A percentile compares a stretch with the other conserved stretches of the same genome.
Evolutionary conservation across 192 early-diverging fungal genomes (phyloP).

Genomic region (Gaertneriomyces sp.): DNA sequence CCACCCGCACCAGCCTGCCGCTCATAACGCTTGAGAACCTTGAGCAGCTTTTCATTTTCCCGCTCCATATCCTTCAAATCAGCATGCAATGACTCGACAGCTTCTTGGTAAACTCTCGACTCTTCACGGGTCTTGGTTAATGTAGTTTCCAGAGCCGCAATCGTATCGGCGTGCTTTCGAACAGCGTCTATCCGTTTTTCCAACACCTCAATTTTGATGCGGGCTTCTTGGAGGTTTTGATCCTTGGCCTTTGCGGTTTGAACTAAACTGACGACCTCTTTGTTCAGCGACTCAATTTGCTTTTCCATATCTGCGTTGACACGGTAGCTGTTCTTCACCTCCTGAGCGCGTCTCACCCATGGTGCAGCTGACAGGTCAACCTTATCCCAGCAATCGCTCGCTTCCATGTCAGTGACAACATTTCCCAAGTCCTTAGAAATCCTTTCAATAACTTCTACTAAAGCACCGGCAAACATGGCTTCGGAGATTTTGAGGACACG

Average conservation of each 20-base stretch:
- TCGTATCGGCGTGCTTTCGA: slow-evolving; percentile 52
- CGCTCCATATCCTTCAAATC: slow-evolving; percentile 67
- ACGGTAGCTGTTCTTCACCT: slow-evolving; percentile 74
- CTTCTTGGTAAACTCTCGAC: slow-evolving; percentile 69
- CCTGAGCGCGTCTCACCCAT: slow-evolving; percentile 75
- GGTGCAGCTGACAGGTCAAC: slow-evolving; percentile 35
- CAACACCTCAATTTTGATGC: slow-evolving; percentile 74
- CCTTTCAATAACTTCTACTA: slow-evolving; percentile 1
- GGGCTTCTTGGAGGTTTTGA: slow-evolving; percentile 69
- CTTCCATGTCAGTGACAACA: slow-evolving; percentile 20
- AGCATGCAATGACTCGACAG: slow-evolving; percentile 61
- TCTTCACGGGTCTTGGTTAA: slow-evolving; percentile 57
- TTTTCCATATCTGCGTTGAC: slow-evolving; percentile 78
- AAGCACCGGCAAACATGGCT: neutral
- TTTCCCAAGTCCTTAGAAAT: neutral
- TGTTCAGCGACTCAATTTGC: slow-evolving; percentile 68
- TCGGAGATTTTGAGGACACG: neutral
- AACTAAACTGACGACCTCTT: slow-evolving; percentile 75
- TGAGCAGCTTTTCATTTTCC: slow-evolving; percentile 52
- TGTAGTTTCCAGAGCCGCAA: slow-evolving; percentile 52
- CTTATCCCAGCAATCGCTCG: neutral
- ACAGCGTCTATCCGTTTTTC: slow-evolving; percentile 72
- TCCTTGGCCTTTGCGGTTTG: slow-evolving; percentile 81
- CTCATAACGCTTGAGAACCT: slow-evolving; percentile 19
- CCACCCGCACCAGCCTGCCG: slow-evolving; percentile 5